Evolutionary conservation across 169 alveolate genomes (phyloP).

Genomic region (Cystoisospora suis): DNA sequence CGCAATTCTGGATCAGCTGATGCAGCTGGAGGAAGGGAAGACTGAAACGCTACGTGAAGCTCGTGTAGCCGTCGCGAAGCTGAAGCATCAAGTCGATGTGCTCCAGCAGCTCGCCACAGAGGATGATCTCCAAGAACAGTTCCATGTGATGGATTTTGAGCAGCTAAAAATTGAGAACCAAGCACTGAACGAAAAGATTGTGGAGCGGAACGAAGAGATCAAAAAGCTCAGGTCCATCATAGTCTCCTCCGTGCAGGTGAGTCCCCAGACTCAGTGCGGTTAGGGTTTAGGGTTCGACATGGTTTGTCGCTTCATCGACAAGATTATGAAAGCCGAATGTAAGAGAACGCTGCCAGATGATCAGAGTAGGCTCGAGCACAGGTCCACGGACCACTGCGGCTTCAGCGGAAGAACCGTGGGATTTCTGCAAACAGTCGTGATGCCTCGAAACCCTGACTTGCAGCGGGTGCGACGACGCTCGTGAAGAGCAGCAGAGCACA

Average conservation of each 20-base stretch:
- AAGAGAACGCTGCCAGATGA: no score
- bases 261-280: no score
- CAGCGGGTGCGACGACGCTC: no score
- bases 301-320: no score
- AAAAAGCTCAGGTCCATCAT: conserved; percentile 88
- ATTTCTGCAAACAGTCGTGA: no score
- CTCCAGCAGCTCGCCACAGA: conserved; percentile 79
- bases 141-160: conserved; percentile 93
- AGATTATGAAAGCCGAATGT: no score
- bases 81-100: conserved; percentile 85
- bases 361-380: no score
- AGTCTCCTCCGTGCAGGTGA: conserved; percentile 86
- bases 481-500: no score
- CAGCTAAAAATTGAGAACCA: conserved; percentile 92
- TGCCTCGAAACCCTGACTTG: no score
- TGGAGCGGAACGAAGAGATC: conserved; percentile 91
- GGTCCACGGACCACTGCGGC: no score
- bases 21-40: conserved; percentile 70
- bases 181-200: conserved; percentile 92
- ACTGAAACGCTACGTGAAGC: conserved; percentile 72
- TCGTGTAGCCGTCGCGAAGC: conserved; percentile 84
- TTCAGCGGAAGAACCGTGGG: no score
- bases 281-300: no score
- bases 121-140: conserved; percentile 91
- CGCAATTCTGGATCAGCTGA: conserved; percentile 56